Evolutionary conservation across 768 basidiomycete genomes (phyloP), one percentile per base, ranked within the genome.

Genomic region (Clitopilus hobsonii): DNA sequence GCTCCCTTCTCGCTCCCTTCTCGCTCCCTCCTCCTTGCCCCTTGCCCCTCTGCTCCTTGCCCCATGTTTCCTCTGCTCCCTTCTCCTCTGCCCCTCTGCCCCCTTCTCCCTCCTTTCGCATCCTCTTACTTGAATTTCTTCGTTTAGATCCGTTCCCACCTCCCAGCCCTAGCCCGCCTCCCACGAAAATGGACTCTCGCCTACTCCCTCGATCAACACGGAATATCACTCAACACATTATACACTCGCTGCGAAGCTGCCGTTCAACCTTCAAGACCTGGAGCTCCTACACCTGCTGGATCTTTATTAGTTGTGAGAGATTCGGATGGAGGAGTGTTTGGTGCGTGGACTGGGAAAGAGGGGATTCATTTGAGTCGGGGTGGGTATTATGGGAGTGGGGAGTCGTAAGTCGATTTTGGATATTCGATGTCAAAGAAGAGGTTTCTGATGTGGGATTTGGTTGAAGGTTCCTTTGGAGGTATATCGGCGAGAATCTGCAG

Each of bases 151-250:
- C 86, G 90, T 0, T 69, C 83, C 1, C 75, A 84, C 55, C 76
- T 95, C 1, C 88, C 92, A 0, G 84, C 91, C 0, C 79, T 94
- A 5, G 75, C 82, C 1, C 85, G 88, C 3, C 80, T 95, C 16
- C 78, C 86, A 0, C 74, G 77, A 6, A 71, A 76, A 25, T 96
- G 94, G 94, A 79, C 80, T 0, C 79, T 95, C 0, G 70, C 94
- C 5, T 94, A 95, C 71, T 94, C 92, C 14, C 78, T 97, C 16
- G 96, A 98, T 64, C 94, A 97, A 63, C 90, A 98, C 61, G 96
- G 96, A 0, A 94, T 95, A 45, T 95, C 93, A 11, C 76, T 98
- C 13, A 85, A 88, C 45, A 97, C 96, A 0, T 79, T 98, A 5
- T 98, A 97, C 67, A 63, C 78, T 2, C 79, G 79, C 0, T 89